These are phyloP conservation scores for Phyllosticta paracitricarpa DNA, from an alignment of 2,329 filamentous ascomycete species.

Conservation along the genomic window DNA sequence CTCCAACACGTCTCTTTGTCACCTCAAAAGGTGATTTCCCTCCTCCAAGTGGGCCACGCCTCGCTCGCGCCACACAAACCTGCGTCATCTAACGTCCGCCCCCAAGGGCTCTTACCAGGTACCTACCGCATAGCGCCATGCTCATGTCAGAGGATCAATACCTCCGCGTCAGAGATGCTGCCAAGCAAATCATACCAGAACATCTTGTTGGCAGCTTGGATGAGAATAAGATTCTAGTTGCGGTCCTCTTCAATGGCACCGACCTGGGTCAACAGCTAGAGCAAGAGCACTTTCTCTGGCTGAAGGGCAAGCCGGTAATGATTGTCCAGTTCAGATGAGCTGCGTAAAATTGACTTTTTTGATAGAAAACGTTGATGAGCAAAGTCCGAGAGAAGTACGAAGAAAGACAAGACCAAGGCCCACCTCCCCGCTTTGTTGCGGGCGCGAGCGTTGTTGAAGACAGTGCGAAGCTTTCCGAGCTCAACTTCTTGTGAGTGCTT, in stretches of 20 bases:
- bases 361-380: not conserved
- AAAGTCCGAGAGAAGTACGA: not conserved
- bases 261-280: constrained; percentile 10
- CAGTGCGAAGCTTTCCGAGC: not conserved
- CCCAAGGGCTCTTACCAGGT: not conserved
- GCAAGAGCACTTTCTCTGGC: constrained; percentile 25
- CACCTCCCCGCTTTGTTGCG: not conserved
- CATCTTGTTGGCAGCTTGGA: constrained; percentile 10
- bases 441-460: too few relatives aligned
- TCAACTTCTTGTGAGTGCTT: not conserved
- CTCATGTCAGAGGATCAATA: not conserved
- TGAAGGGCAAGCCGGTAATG: constrained; percentile 19
- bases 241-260: constrained; percentile 21
- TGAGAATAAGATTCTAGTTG: constrained; percentile 23
- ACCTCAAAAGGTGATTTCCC: too few relatives aligned
- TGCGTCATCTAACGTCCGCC: not conserved
- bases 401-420: not conserved
- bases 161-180: not conserved
- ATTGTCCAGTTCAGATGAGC: not conserved
- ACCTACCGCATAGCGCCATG: not conserved
- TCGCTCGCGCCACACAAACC: not conserved
- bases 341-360: not conserved
- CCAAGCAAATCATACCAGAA: not conserved
- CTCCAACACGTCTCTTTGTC: too few relatives aligned
- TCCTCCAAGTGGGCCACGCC: not conserved